Evolutionary conservation across 108 stramenopile genomes (phyloP), one percentile per base, ranked within the genome.

Genomic region (Ochromonas danica): DNA sequence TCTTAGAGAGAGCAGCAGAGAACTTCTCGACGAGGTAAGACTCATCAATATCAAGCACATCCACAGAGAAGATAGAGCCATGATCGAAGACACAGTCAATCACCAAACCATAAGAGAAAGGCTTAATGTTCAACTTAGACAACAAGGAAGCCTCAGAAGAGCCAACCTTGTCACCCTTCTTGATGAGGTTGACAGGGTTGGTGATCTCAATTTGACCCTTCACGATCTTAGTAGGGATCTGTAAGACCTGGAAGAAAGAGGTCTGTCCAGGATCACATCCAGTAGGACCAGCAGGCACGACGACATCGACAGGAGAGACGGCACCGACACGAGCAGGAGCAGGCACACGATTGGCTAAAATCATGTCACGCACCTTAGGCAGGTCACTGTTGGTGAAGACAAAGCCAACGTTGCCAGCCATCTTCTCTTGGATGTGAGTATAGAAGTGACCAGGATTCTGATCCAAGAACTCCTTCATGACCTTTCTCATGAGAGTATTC

Each of bases 241-340:
- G 72, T 22, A 75, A 60, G 80, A 96, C 96, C 81, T 99, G 98
- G 95, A 99, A 99, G 84, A 97, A 99, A 39, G 95, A 92, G 71
- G 98, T 99, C 87, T 99, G 97, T 81, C 97, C 98, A 57, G 98
- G 98, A 93, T 98, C 98, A 84, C 96, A 97, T 70, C 97, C 98
- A 77, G 98, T 99, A 43, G 94, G 94, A 38, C 98, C 98, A 79
- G 93, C 94, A 77, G 95, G 94, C 25, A 99, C 94, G 79, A 95
- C 83, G 1, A 99, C 98, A 78, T 95, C 91, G 31, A 40, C 62
- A 40, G 97, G 97, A 35, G 98, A 96, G 27, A 95, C 71, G 78
- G 94, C 83, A 78, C 98, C 98, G 42, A 97, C 96, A 81, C 90
- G 90, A 70, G 98, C 98, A 38, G 96, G 95, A 63, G 98, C 98